Evolutionary conservation across 2,329 filamentous ascomycete species (phyloP), one percentile per base, ranked within the genome.

Genomic region (Periconia sp.): DNA sequence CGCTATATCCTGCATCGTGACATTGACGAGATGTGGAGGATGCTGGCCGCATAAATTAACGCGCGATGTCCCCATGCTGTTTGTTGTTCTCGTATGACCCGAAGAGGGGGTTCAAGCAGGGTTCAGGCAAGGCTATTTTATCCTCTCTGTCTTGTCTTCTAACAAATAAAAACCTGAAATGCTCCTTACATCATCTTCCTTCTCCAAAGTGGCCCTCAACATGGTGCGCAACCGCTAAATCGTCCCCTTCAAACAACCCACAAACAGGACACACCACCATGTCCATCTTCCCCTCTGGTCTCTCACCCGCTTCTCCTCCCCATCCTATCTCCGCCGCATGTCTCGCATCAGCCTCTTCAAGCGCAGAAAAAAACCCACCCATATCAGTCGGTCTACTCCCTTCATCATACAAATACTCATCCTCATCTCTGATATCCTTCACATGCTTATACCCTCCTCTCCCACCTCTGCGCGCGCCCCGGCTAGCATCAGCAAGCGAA

Each of bases 201-300:
- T 46, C 50, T 16, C 36, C 46, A 52, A 86, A 84, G 60, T 86
- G 83, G 3, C 57, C 64, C 18, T 81, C 80, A 45, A 89, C 83
- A 57, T 89, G 86, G 65, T 85, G 78, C 8, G 81, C 80, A 8
- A 89, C 84, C 7, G 86, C 86, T 1, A 73, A 71, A 56, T 86
- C 85, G 52, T 89, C 86, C 1, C 86, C 86, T 52, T 85, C 78
- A 63, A 89, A 89, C 0, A 59, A 68, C 3, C 76, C 76, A 60
- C 86, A 89, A 1, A 89, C 81, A 0, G 86, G 86, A 61, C 86
- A 89, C 5, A 40, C 65, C 34, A 57, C 71, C 19, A 15, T 30
- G 37, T 54, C 61, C 24, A 42, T 67, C 55, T 26, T 63, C 56
- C 9, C 36, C 41, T 15, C 34, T 52, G 22, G 34, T 38, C 42